Evolutionary conservation across 305 asterid species (phyloP).

Genomic region (Solanum hybrid): DNA sequence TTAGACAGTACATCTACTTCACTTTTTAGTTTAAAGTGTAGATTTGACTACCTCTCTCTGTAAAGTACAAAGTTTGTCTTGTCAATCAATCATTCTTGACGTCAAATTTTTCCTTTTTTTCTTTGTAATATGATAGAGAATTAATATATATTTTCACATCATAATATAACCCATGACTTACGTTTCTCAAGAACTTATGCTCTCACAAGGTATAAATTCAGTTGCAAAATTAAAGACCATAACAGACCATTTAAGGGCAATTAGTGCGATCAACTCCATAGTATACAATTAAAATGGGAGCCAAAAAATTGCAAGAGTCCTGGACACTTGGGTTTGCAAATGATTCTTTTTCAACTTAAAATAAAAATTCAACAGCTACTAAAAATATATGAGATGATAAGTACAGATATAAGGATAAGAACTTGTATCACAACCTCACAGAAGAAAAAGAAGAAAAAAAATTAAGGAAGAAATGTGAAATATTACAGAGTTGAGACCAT

Average conservation of each 20-base stretch:
- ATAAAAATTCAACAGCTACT: not conserved
- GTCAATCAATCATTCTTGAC: not conserved
- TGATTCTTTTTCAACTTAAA: not conserved
- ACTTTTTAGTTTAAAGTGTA: not conserved
- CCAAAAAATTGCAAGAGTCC: not conserved
- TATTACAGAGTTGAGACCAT: not conserved
- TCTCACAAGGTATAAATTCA: too few species aligned
- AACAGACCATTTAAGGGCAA: not conserved
- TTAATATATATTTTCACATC: too few species aligned
- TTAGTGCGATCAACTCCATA: not conserved
- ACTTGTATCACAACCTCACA: not conserved
- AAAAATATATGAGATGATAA: not conserved
- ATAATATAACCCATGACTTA: too few species aligned
- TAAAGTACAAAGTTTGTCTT: not conserved
- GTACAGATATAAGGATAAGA: not conserved
- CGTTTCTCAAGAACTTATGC: too few species aligned
- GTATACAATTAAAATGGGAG: not conserved
- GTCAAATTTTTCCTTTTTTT: not conserved
- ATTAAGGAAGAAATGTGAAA: not conserved
- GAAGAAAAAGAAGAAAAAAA: not conserved
- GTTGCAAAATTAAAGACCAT: too few species aligned
- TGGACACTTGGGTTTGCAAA: not conserved
- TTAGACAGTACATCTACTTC: not conserved
- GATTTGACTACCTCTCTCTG: not conserved
- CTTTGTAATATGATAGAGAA: not conserved